A percentile compares a stretch with the other conserved stretches of the same genome.
Conservation (phyloP, 2,329 filamentous ascomycete genomes). For the Myriosclerotinia scirpicola region DNA sequence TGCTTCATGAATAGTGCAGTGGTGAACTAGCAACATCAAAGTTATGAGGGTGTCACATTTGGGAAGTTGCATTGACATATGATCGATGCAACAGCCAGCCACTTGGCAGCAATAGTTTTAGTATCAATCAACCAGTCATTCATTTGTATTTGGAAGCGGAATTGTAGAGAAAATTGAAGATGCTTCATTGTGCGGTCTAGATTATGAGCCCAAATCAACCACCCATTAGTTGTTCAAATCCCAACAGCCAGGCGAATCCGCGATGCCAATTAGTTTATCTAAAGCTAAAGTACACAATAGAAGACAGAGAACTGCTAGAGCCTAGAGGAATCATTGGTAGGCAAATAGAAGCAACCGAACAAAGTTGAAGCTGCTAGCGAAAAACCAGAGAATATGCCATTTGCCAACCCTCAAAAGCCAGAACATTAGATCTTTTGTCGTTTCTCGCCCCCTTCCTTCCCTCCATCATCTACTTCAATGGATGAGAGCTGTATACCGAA, state of each 20-base stretch:
- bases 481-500: background rate
- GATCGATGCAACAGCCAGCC: background rate
- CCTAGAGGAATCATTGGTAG: background rate
- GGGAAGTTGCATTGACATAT: too few species aligned
- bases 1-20: too few species aligned
- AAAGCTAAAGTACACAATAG: background rate
- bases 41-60: background rate
- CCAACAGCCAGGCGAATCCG: background rate
- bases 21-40: background rate
- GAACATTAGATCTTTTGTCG: background rate
- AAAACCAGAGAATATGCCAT: background rate
- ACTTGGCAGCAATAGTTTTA: too few species aligned
- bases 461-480: background rate
- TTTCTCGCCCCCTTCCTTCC: background rate
- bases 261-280: background rate
- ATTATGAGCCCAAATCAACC: background rate
- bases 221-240: background rate
- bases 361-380: background rate
- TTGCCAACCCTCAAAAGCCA: accelerated
- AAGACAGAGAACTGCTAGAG: background rate
- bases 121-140: too few species aligned
- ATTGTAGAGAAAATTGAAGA: background rate
- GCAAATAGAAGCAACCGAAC: background rate
- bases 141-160: background rate
- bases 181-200: background rate